Percentiles rank a stretch among this genome's conserved stretches.
Evolutionary conservation across 148 eudicot species (phyloP).

Genomic region (Nyssa sinensis): DNA sequence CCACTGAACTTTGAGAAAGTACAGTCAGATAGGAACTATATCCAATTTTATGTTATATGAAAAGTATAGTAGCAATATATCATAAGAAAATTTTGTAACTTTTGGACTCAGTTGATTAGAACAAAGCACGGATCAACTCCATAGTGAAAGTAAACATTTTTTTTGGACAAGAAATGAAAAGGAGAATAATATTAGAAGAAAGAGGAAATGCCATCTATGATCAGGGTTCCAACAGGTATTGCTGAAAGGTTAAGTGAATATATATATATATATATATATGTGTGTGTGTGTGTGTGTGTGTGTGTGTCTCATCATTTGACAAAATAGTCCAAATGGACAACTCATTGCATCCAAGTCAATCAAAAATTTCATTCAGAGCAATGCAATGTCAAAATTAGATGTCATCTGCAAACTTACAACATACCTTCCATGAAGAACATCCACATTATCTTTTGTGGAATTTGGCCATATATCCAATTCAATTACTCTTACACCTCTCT

Average conservation of each 20-base stretch:
- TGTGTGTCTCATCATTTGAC: neutral
- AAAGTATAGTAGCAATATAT: neutral
- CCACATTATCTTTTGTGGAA: slow-evolving; percentile 61
- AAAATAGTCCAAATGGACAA: neutral
- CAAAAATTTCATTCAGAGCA: neutral
- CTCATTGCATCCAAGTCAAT: neutral
- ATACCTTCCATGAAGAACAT: slow-evolving; percentile 92
- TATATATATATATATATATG: neutral
- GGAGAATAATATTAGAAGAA: too few relatives aligned
- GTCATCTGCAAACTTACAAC: neutral
- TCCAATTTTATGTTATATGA: neutral
- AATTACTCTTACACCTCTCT: slow-evolving; percentile 79
- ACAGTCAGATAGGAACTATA: neutral
- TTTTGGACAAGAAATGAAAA: too few relatives aligned
- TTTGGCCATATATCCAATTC: slow-evolving; percentile 96
- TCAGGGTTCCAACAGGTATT: neutral
- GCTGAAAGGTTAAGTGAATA: neutral
- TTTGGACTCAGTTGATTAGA: neutral
- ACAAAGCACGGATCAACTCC: neutral
- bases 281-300: neutral
- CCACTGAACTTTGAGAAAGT: too few relatives aligned
- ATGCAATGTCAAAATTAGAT: neutral
- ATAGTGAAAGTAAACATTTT: too few relatives aligned
- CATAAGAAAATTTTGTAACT: neutral
- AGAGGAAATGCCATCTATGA: neutral